Base-by-base conservation (phyloP, 305 asterid species). In the Fraxinus sp. region DNA sequence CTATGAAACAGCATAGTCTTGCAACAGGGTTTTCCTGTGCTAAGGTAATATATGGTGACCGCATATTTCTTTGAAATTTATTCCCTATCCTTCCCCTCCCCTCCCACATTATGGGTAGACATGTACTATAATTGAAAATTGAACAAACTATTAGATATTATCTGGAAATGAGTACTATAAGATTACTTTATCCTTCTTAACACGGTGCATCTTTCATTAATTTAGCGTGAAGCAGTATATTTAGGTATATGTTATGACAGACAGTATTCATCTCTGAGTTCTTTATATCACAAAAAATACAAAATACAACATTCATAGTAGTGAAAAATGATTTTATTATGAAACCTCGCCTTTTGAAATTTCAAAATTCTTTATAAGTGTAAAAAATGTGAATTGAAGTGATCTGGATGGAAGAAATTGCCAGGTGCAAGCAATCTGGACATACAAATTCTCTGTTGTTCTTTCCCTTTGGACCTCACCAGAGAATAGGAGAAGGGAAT, bases 11-110 rank as follows among this genome's bases (percentile, higher is more conserved):
- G 77, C 95, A 94, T 82, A 90, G 92, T 57, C 89, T 94, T 81
- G 87, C 87, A 64, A 96, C 94, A 88, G 98, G 94, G 68, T 88
- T 96, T 91, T 92, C 99, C 3, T 96, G 99, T 90, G 97, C 98
- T 33, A 96, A 96, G 99, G 99, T 96, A 88, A 80, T 87, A 79
- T 81, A 39, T 79, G 41, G 30, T 55, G 87, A 37, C 75, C 16
- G 30, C 79, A 78, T 30, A 26, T 74, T 74, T 78, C 41, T 79
- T 73, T 14, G 22, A 52, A 52, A 14, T 52, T 14, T 52, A n/a
- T 16, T 52, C 62, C 62, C 62, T 52, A 52, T 52, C 62, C 22
- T 4, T 52, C 62, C 62, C 59, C 20, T 16, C 7, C 59, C 7
- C 20, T 24, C 28, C 28, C 28, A 24, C 62, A 14, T 52, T 52